phyloP scores from a whole-genome alignment of 805 yeast genomes.

The Candida dajiaensis region DNA sequence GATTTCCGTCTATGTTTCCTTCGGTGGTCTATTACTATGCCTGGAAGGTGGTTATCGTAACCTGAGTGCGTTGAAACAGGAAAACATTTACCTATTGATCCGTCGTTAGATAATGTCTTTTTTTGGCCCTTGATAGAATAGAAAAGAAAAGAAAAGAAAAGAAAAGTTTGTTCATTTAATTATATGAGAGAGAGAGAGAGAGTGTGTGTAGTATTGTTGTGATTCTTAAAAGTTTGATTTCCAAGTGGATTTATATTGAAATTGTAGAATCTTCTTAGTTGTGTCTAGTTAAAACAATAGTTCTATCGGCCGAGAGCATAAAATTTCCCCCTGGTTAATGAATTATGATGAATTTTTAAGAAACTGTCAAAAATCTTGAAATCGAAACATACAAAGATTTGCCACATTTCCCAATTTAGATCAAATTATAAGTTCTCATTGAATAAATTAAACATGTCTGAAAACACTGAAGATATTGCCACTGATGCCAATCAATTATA shows the following conservation, averaged over 20 bases:
- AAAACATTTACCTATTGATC: slow-evolving; percentile 82
- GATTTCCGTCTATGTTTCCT: slow-evolving; percentile 83
- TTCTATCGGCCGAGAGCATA: too few species aligned
- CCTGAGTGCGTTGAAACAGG: slow-evolving; percentile 85
- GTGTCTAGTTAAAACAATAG: too few species aligned
- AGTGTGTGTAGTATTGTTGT: too few species aligned
- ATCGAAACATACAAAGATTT: not conserved
- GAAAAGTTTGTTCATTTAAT: not conserved
- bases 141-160: too few species aligned
- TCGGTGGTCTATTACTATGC: slow-evolving; percentile 91
- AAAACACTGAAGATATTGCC: slow-evolving; percentile 6
- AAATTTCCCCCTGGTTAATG: too few species aligned
- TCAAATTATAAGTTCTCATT: not conserved
- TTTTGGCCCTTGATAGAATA: not conserved
- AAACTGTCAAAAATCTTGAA: too few species aligned
- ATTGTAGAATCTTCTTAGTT: too few species aligned
- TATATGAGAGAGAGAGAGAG: too few species aligned
- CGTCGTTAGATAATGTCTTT: slow-evolving; percentile 40
- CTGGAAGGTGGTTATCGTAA: slow-evolving; percentile 93
- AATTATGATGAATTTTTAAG: too few species aligned
- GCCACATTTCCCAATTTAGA: not conserved
- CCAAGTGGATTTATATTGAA: too few species aligned
- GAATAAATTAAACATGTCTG: slow-evolving; percentile 1
- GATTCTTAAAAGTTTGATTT: too few species aligned
- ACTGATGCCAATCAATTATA: not conserved